These are phyloP conservation scores for Colletotrichum sublineola DNA, from an alignment of 2,329 filamentous ascomycete genomes.

Conservation along the genomic window DNA sequence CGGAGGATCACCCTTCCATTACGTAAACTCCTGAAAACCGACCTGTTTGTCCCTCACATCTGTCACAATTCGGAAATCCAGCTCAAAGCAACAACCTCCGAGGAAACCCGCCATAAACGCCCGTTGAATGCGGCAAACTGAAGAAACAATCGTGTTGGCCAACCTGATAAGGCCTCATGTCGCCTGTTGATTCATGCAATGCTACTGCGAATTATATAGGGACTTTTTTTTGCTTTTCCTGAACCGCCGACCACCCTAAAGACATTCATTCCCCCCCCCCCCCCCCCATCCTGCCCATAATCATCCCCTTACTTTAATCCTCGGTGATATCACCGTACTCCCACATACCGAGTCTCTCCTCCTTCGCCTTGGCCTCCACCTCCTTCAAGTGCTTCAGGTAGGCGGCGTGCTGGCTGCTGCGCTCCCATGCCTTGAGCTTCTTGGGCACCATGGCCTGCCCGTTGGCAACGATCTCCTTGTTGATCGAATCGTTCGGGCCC, in stretches of 20 bases:
- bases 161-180: neutral
- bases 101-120: no score
- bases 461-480: conserved; percentile 85
- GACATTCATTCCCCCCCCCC: conserved; percentile 13
- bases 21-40: conserved; percentile 22
- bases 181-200: conserved; percentile 31
- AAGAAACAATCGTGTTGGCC: conserved; percentile 11
- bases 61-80: conserved; percentile 7
- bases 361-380: conserved; percentile 83
- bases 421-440: conserved; percentile 94
- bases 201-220: conserved; percentile 36
- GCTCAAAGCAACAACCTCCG: neutral
- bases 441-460: conserved; percentile 91
- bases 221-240: conserved; percentile 31
- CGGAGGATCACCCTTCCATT: conserved; percentile 9
- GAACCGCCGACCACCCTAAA: neutral
- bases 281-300: conserved; percentile 2
- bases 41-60: neutral
- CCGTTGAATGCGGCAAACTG: neutral
- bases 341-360: conserved; percentile 89
- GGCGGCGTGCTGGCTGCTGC: conserved; percentile 75
- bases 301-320: conserved; percentile 66
- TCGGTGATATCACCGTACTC: conserved; percentile 98
- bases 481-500: conserved; percentile 82
- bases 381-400: conserved; percentile 80